phyloP scores from a whole-genome alignment of 2,329 filamentous ascomycete genomes.

The Dothidotthia symphoricarpi region DNA sequence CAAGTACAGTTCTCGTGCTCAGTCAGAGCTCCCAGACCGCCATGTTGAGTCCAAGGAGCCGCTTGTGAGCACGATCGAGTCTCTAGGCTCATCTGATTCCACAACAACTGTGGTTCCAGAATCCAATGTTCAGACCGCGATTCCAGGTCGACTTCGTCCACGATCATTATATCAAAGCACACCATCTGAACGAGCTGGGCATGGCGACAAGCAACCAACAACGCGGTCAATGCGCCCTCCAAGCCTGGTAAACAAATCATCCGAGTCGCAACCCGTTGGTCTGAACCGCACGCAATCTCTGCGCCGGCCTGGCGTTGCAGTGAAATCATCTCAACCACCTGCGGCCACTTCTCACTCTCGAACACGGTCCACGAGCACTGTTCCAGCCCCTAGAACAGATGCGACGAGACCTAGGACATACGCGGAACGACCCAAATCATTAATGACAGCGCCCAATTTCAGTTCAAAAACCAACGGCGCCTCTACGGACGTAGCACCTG shows the following conservation, averaged over 20 bases:
- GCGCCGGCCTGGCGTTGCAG: background rate
- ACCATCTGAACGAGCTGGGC: constrained; percentile 6
- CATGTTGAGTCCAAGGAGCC: constrained; percentile 1
- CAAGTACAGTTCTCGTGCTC: constrained; percentile 14
- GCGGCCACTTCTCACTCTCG: constrained; percentile 20
- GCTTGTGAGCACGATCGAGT: background rate
- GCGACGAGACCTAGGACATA: constrained; percentile 11
- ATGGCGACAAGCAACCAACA: constrained; percentile 7
- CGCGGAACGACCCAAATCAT: constrained; percentile 27
- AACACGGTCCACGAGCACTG: constrained; percentile 28
- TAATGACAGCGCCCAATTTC: constrained; percentile 15
- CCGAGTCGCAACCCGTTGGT: constrained; percentile 9
- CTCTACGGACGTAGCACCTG: constrained; percentile 10
- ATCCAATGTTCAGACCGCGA: constrained; percentile 2
- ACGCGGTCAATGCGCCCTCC: constrained; percentile 20
- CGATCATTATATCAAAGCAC: constrained; percentile 33
- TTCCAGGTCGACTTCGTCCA: constrained; percentile 24
- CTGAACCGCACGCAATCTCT: background rate
- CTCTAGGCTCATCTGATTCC: background rate
- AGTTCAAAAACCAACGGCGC: constrained; percentile 7
- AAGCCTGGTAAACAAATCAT: constrained; percentile 18
- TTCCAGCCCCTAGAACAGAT: constrained; percentile 14
- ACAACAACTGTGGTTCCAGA: constrained; percentile 1
- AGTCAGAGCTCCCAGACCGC: constrained; percentile 5
- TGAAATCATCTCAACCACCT: constrained; percentile 15